Base-by-base conservation (phyloP, 179 eudicot species). In the Patellifolia procumbens region DNA sequence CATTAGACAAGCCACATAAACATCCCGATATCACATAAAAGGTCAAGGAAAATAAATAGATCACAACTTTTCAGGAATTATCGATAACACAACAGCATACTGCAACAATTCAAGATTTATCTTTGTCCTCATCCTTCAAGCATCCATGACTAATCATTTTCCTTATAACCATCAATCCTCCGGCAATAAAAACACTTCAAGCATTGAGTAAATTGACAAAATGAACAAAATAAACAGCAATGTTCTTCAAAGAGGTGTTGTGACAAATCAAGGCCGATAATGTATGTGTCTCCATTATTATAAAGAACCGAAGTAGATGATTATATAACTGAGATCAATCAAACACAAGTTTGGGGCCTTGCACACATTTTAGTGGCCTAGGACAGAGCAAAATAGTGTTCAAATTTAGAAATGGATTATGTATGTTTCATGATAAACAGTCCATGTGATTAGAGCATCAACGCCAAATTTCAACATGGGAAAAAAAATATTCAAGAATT, bases 381-480 rank as follows among this genome's bases (percentile, higher is more conserved):
- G 35, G 35, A 60, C 64, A 28, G 7, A 43, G 45, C 0, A 17
- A 34, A 29, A 5, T 0, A 9, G 15, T 39, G 51, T 42, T 11
- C 26, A 13, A 66, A 22, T 66, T 39, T 42, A 39, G 28, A 39
- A 39, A 39, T 12, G 17, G n/a, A 31, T 13, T 59, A 28, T 58
- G 63, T 28, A 22, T 2, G 11, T 60, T 28, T 29, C 37, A 31
- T 28, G 13, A 20, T 35, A 64, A 19, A 72, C 45, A 72, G 24
- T 37, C 20, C 12, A 20, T 35, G 56, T 31, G 29, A 68, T 74
- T 77, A 78, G 26, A 64, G n/a, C 48, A 68, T 69, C 56, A 28
- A 16, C 42, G 51, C 63, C 24, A 26, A 59, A 15, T 26, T 15
- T 65, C 43, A 68, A n/a, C 20, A 24, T 22, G 32, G 10, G 69